Percentiles rank a stretch among this genome's conserved stretches.
Evolutionary conservation across 164 flowering plant species (phyloP).

Genomic region (Macadamia integrifolia): DNA sequence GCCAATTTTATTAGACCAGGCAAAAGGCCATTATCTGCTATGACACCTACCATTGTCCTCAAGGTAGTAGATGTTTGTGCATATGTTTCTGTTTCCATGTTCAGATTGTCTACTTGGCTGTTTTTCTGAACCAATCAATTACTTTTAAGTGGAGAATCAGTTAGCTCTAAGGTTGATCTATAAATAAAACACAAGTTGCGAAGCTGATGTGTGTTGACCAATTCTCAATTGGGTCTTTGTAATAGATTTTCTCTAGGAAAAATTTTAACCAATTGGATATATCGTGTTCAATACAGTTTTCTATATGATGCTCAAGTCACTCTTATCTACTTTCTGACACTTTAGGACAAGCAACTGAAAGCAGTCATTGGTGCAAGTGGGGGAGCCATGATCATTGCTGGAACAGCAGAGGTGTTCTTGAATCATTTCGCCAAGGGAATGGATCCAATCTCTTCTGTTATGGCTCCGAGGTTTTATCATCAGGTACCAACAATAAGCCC

Average conservation of each 20-base stretch:
- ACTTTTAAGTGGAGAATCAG: no score
- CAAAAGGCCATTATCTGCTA: constrained; percentile 73
- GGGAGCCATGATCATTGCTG: constrained; percentile 49
- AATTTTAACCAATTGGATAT: not conserved
- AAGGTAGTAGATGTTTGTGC: constrained; percentile 31
- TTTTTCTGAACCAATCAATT: no score
- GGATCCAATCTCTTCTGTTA: constrained; percentile 57
- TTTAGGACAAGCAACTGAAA: constrained; percentile 41
- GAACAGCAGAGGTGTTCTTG: constrained; percentile 45
- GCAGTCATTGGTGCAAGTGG: constrained; percentile 70
- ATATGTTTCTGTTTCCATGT: no score
- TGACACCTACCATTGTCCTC: constrained; percentile 56
- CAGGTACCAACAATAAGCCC: constrained; percentile 28
- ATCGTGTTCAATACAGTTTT: not conserved
- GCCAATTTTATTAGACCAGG: constrained; percentile 50
- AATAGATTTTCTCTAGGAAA: not conserved
- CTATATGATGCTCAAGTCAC: not conserved
- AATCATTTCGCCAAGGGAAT: constrained; percentile 50
- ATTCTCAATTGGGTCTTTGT: no score
- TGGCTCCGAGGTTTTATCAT: constrained; percentile 59
- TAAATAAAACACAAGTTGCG: no score
- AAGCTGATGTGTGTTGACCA: no score
- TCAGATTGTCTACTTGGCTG: no score
- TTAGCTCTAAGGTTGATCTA: no score
- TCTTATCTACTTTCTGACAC: not conserved